Conservation (phyloP, 495 filamentous ascomycete genomes). For the Penicillium herquei region DNA sequence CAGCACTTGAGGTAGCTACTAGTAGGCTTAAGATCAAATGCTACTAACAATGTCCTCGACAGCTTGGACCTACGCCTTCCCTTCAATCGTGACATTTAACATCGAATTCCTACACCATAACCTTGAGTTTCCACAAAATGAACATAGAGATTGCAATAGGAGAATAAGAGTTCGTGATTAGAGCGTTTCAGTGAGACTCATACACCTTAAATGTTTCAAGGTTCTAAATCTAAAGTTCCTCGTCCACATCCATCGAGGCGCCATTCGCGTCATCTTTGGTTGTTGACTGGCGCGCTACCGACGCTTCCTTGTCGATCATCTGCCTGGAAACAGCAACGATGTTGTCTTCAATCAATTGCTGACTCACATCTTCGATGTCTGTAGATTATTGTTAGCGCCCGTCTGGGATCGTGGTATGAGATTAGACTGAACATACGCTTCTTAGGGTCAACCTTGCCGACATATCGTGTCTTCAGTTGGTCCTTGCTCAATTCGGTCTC, state of each 20-base stretch:
- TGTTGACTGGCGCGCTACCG: conserved; percentile 51
- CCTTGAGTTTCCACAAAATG: too few relatives aligned
- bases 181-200: conserved; percentile 21
- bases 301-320: conserved; percentile 99
- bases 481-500: conserved; percentile 96
- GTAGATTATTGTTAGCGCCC: conserved; percentile 23
- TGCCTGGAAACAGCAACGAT: conserved; percentile 94
- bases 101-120: too few relatives aligned
- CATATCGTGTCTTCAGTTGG: conserved; percentile 97
- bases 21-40: too few relatives aligned
- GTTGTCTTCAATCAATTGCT: conserved; percentile 96
- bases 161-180: conserved; percentile 23
- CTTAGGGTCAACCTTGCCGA: conserved; percentile 98
- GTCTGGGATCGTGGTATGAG: neutral
- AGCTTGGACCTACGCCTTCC: too few relatives aligned
- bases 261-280: conserved; percentile 56
- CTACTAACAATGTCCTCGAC: too few relatives aligned
- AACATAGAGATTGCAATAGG: neutral
- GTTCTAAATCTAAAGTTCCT: conserved; percentile 48
- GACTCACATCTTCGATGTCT: conserved; percentile 93
- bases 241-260: conserved; percentile 57
- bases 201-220: conserved; percentile 6
- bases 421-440: conserved; percentile 61
- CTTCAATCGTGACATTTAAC: too few relatives aligned
- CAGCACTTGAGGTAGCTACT: too few relatives aligned